phyloP scores from a whole-genome alignment of 2,329 filamentous ascomycete species.

The Cytospora schulzeri region DNA sequence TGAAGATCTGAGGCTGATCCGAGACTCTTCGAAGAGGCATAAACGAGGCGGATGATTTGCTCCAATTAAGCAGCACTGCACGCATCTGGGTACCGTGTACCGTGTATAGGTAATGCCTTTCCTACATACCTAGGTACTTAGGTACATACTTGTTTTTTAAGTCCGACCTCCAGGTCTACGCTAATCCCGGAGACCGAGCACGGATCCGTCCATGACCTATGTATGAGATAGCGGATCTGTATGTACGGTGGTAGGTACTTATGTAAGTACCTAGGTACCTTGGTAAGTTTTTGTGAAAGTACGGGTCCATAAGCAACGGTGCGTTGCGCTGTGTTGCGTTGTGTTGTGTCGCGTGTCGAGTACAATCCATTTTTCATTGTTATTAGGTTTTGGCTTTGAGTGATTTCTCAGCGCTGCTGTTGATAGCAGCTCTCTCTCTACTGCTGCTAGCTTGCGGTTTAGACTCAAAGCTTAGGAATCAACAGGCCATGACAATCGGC shows the following conservation, averaged over 20 bases:
- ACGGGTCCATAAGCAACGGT: too few species aligned
- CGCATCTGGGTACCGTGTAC: too few species aligned
- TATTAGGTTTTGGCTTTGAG: background rate
- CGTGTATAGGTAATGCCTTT: too few species aligned
- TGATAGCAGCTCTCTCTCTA: too few species aligned
- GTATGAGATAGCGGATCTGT: too few species aligned
- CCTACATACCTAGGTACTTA: too few species aligned
- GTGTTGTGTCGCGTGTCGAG: background rate
- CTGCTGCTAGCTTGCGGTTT: background rate
- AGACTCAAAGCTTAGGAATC: background rate
- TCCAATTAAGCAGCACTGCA: background rate
- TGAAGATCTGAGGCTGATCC: slow-evolving; percentile 14
- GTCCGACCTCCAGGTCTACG: background rate
- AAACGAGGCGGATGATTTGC: background rate
- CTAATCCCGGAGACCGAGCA: background rate
- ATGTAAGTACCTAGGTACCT: too few species aligned
- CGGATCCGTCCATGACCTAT: background rate
- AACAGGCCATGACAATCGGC: too few species aligned
- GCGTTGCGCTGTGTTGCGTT: too few species aligned
- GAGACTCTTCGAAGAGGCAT: slow-evolving; percentile 3
- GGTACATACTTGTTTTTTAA: too few species aligned
- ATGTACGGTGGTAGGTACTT: too few species aligned
- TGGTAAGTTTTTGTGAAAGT: too few species aligned
- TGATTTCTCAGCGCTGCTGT: background rate
- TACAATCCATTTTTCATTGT: background rate